These are phyloP conservation scores for Tuber calosporum DNA, from an alignment of 495 filamentous ascomycete species.

Conservation along the genomic window DNA sequence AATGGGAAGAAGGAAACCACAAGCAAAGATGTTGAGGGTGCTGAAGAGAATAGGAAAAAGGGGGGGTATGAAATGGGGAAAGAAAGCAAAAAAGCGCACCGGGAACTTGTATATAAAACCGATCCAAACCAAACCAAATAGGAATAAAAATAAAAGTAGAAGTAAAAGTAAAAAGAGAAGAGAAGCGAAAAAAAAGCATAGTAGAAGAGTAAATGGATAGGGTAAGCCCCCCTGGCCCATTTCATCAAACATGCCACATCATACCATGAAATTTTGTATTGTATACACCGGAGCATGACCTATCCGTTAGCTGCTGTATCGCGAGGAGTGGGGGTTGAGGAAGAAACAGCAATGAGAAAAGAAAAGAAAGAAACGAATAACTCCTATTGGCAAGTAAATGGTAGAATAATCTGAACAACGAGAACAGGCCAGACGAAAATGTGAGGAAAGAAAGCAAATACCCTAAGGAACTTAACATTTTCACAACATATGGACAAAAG, in stretches of 20 bases:
- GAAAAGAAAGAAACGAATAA: not conserved
- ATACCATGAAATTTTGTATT: constrained; percentile 6
- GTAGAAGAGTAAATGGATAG: not conserved
- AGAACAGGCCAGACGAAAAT: not conserved
- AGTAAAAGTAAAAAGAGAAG: too few species aligned
- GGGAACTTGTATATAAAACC: constrained; percentile 7
- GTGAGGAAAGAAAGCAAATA: not conserved
- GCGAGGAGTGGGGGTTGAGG: not conserved
- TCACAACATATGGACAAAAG: not conserved
- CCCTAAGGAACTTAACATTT: not conserved
- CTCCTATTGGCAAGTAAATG: not conserved
- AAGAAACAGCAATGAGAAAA: not conserved
- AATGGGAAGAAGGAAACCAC: not conserved
- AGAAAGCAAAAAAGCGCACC: constrained; percentile 6
- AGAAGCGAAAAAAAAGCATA: constrained; percentile 9
- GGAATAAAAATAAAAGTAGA: too few species aligned
- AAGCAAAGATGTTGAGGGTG: constrained; percentile 12
- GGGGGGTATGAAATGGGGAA: not conserved
- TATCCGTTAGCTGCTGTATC: not conserved
- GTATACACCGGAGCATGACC: not conserved
- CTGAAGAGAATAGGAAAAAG: constrained; percentile 4
- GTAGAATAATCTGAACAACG: not conserved
- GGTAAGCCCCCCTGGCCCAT: constrained; percentile 5
- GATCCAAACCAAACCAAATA: constrained; percentile 14
- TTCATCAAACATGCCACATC: constrained; percentile 32